Evolutionary conservation across 495 filamentous ascomycete species (phyloP).

Genomic region (Emericellopsis terricola): DNA sequence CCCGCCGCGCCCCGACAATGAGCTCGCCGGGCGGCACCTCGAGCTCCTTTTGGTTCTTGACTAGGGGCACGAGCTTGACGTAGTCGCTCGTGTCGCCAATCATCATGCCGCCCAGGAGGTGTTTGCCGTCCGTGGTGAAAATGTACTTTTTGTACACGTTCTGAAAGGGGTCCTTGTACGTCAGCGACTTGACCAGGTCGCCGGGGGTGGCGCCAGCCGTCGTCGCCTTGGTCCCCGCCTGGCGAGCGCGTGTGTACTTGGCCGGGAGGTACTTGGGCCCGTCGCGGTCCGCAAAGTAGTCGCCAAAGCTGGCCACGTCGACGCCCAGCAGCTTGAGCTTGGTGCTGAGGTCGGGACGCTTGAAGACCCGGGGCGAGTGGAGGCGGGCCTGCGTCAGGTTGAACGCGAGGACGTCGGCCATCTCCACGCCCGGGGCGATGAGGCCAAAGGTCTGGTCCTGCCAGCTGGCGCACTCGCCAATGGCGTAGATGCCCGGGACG

Average conservation of each 20-base stretch:
- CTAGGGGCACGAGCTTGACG: slow-evolving; percentile 85
- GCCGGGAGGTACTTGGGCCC: slow-evolving; percentile 61
- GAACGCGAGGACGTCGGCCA: slow-evolving; percentile 92
- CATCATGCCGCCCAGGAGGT: slow-evolving; percentile 93
- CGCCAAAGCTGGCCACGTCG: slow-evolving; percentile 88
- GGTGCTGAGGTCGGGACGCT: slow-evolving; percentile 78
- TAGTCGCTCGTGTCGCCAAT: slow-evolving; percentile 93
- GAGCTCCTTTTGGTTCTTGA: slow-evolving; percentile 69
- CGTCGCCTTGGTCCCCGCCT: not conserved
- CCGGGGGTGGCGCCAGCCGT: slow-evolving; percentile 16
- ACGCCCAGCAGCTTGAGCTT: slow-evolving; percentile 89
- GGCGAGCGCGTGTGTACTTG: slow-evolving; percentile 7
- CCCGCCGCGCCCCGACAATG: slow-evolving; percentile 69
- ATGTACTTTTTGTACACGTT: slow-evolving; percentile 96
- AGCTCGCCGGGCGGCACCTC: slow-evolving; percentile 74
- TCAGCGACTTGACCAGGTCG: slow-evolving; percentile 63
- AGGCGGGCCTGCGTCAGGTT: slow-evolving; percentile 74
- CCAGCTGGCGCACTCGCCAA: slow-evolving; percentile 93
- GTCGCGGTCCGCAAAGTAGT: slow-evolving; percentile 89
- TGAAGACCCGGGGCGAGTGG: slow-evolving; percentile 53
- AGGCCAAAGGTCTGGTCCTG: slow-evolving; percentile 84
- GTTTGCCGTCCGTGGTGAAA: slow-evolving; percentile 84
- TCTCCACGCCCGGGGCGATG: slow-evolving; percentile 87
- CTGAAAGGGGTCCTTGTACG: slow-evolving; percentile 83
- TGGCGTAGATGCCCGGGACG: slow-evolving; percentile 60